phyloP scores from a whole-genome alignment of 1,284 basidiomycete genomes.

The Cystobasidium slooffiae region DNA sequence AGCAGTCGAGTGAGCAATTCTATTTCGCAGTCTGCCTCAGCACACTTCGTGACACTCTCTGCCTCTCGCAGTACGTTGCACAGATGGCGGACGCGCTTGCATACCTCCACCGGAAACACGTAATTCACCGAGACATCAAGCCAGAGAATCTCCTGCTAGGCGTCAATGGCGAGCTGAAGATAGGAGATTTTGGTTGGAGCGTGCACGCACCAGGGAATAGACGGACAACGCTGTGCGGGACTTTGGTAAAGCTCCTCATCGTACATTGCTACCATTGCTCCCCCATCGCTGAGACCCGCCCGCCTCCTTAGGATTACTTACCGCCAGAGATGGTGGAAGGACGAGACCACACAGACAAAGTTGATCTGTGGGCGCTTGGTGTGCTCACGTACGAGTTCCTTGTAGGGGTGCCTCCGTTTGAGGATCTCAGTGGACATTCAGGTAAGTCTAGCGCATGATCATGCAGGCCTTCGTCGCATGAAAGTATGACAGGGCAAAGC shows the following conservation, averaged over 20 bases:
- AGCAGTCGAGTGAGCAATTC: constrained; percentile 63
- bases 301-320: constrained; percentile 87
- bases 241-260: constrained; percentile 1
- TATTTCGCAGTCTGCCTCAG: neutral
- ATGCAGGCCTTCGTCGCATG: neutral
- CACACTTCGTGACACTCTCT: neutral
- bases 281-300: constrained; percentile 63
- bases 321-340: constrained; percentile 99
- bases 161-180: constrained; percentile 95
- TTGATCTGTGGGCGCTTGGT: constrained; percentile 96
- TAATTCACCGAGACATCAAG: constrained; percentile 99
- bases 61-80: constrained; percentile 73
- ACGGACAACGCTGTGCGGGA: constrained; percentile 42
- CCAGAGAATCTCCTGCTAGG: constrained; percentile 96
- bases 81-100: constrained; percentile 97
- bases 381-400: constrained; percentile 96
- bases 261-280: constrained; percentile 25
- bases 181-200: constrained; percentile 98
- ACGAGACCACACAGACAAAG: constrained; percentile 80
- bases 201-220: constrained; percentile 94
- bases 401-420: constrained; percentile 90
- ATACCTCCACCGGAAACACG: constrained; percentile 94
- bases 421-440: constrained; percentile 75
- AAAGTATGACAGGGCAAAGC: neutral
- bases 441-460: constrained; percentile 60